A percentile compares a stretch with the other conserved stretches of the same genome.
These are phyloP conservation scores for Priceomyces castillae DNA, from an alignment of 805 yeast species.

Conservation along the genomic window DNA sequence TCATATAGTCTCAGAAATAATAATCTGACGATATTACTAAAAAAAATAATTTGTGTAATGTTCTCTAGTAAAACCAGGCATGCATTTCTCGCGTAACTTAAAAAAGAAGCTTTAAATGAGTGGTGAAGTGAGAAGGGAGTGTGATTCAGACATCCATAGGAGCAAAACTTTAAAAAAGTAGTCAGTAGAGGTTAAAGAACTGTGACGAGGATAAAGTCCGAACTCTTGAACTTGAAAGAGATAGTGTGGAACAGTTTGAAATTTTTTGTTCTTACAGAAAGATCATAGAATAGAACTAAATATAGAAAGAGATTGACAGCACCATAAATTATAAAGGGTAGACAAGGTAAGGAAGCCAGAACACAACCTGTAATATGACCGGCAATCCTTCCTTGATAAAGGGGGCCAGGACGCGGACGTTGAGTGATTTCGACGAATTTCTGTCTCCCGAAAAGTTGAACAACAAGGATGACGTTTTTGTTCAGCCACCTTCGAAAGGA, in stretches of 20 bases:
- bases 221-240: no score
- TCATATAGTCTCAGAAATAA: background rate
- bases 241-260: background rate
- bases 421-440: slow-evolving; percentile 1
- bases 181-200: no score
- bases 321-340: background rate
- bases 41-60: slow-evolving; percentile 5
- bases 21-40: background rate
- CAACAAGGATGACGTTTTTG: background rate
- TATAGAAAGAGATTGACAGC: background rate
- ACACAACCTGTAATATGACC: background rate
- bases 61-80: slow-evolving; percentile 6
- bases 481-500: slow-evolving; percentile 3
- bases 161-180: background rate
- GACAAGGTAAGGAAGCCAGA: background rate
- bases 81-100: slow-evolving; percentile 2
- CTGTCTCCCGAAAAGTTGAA: slow-evolving; percentile 3
- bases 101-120: background rate
- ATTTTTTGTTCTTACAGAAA: background rate
- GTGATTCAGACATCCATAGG: background rate
- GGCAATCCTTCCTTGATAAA: slow-evolving; percentile 1
- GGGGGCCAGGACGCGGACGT: background rate
- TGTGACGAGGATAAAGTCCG: no score
- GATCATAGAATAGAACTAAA: slow-evolving; percentile 1
- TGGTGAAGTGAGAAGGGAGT: background rate